Evolutionary conservation across 768 basidiomycete species (phyloP).

Genomic region (Xanthoconium purpureum): DNA sequence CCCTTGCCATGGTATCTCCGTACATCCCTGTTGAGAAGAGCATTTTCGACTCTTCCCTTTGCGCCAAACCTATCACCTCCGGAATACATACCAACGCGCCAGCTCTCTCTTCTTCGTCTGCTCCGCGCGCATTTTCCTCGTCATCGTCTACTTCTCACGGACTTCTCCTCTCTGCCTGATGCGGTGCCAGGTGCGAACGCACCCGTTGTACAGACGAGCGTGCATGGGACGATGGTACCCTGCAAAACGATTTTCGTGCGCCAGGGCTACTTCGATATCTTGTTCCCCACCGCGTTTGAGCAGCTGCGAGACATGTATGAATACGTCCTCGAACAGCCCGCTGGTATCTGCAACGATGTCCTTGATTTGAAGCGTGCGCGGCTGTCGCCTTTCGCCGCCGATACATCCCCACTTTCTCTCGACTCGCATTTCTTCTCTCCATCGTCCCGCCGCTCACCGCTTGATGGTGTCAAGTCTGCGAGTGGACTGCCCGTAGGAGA

Average conservation of each 20-base stretch:
- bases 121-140: slow-evolving; percentile 83
- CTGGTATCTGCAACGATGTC: slow-evolving; percentile 20
- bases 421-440: slow-evolving; percentile 71
- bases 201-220: slow-evolving; percentile 95
- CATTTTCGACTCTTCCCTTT: slow-evolving; percentile 77
- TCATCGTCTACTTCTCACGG: slow-evolving; percentile 91
- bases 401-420: slow-evolving; percentile 47
- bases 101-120: slow-evolving; percentile 78
- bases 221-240: slow-evolving; percentile 80
- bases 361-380: slow-evolving; percentile 34
- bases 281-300: slow-evolving; percentile 93
- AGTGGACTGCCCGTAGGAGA: slow-evolving; percentile 80
- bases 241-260: slow-evolving; percentile 88
- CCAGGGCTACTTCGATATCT: slow-evolving; percentile 97
- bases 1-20: slow-evolving; percentile 55
- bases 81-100: slow-evolving; percentile 91
- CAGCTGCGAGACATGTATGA: slow-evolving; percentile 89
- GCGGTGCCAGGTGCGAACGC: slow-evolving; percentile 64
- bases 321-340: slow-evolving; percentile 64
- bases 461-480: slow-evolving; percentile 69
- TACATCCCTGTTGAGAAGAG: slow-evolving; percentile 54
- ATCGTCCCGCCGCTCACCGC: slow-evolving; percentile 49
- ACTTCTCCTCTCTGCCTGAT: slow-evolving; percentile 88
- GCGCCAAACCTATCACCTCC: slow-evolving; percentile 83
- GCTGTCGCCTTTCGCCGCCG: slow-evolving; percentile 51